Evolutionary conservation across 1,139 yeast species (phyloP).

Genomic region (Spencermartinsiella ligniputridi): DNA sequence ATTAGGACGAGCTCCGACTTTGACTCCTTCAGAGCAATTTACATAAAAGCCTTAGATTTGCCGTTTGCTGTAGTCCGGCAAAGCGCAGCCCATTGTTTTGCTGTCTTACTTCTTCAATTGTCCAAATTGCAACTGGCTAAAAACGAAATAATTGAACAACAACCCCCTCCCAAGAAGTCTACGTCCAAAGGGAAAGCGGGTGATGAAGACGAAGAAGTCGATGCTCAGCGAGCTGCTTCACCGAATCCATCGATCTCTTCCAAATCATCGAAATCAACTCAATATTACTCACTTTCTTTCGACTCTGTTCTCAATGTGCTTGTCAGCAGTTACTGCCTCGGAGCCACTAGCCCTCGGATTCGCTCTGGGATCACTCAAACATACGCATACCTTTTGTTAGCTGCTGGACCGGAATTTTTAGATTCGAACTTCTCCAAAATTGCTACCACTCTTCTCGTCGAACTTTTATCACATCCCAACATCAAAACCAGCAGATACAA

Average conservation of each 20-base stretch:
- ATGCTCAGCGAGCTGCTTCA: slow-evolving; percentile 1
- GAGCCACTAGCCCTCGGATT: slow-evolving; percentile 20
- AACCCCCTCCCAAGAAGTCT: slow-evolving; percentile 10
- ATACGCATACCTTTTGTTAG: slow-evolving; percentile 23
- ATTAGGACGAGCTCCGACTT: slow-evolving; percentile 31
- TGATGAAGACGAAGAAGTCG: slow-evolving; percentile 1
- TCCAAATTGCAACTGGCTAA: slow-evolving; percentile 21
- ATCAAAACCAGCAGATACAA: slow-evolving; percentile 22
- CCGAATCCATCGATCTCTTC: slow-evolving; percentile 1
- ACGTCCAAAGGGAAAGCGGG: slow-evolving; percentile 6
- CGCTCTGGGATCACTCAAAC: slow-evolving; percentile 31
- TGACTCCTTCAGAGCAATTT: slow-evolving; percentile 26
- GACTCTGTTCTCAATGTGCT: slow-evolving; percentile 20
- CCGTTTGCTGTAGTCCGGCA: slow-evolving; percentile 27
- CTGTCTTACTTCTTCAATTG: slow-evolving; percentile 24
- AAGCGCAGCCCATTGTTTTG: slow-evolving; percentile 33
- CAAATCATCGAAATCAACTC: slow-evolving; percentile 1
- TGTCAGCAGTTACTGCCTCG: slow-evolving; percentile 19
- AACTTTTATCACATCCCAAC: slow-evolving; percentile 18
- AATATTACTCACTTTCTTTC: slow-evolving; percentile 18
- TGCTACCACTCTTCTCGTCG: slow-evolving; percentile 23
- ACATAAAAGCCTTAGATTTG: slow-evolving; percentile 29
- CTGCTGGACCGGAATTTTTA: slow-evolving; percentile 21
- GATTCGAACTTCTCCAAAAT: slow-evolving; percentile 27
- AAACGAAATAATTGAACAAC: slow-evolving; percentile 13